phyloP scores from a whole-genome alignment of 176 grass and related monocot species.

The Zea mays region DNA sequence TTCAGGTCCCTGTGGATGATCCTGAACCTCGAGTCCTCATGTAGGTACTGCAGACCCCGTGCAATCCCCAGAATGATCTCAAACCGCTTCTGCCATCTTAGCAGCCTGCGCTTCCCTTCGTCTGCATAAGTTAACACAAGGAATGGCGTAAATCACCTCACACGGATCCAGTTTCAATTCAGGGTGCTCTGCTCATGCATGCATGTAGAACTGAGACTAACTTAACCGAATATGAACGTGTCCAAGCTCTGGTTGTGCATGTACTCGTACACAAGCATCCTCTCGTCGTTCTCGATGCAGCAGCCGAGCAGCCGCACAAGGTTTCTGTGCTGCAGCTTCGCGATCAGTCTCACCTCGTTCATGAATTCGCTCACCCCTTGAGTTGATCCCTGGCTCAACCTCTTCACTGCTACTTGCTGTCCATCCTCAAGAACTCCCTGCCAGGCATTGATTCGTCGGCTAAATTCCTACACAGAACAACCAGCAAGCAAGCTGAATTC shows the following conservation, averaged over 20 bases:
- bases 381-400: slow-evolving; percentile 33
- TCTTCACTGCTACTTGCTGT: slow-evolving; percentile 54
- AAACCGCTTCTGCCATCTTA: slow-evolving; percentile 49
- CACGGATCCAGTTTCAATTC: not conserved
- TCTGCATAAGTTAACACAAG: slow-evolving; percentile 25
- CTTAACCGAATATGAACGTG: slow-evolving; percentile 55
- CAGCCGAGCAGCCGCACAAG: slow-evolving; percentile 44
- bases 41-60: slow-evolving; percentile 53
- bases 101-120: slow-evolving; percentile 30
- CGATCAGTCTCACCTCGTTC: slow-evolving; percentile 55
- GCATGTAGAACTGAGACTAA: slow-evolving; percentile 17
- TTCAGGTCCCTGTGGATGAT: slow-evolving; percentile 54
- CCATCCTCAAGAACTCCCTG: slow-evolving; percentile 57
- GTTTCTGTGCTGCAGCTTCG: slow-evolving; percentile 48
- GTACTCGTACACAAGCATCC: slow-evolving; percentile 61
- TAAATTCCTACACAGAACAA: not conserved
- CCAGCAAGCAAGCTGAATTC: not conserved
- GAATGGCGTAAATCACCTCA: not conserved
- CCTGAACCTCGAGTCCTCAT: slow-evolving; percentile 54
- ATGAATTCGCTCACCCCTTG: slow-evolving; percentile 53
- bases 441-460: not conserved
- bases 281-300: slow-evolving; percentile 48
- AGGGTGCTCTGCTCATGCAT: not conserved
- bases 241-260: slow-evolving; percentile 65
- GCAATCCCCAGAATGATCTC: slow-evolving; percentile 52